Conservation (phyloP, 169 alveolate genomes). For the Pseudocohnilembus persalinus region DNA sequence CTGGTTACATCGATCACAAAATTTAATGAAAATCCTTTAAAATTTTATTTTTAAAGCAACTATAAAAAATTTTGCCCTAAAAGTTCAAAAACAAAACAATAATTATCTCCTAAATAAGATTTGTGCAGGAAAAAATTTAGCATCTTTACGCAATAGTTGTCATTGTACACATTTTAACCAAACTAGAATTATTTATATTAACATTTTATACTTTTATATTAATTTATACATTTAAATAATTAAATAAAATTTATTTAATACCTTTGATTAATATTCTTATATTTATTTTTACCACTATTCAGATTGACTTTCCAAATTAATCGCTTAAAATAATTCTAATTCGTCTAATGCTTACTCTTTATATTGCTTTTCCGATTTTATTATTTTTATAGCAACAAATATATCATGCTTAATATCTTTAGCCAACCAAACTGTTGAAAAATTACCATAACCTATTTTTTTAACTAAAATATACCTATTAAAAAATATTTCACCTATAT, state of each 20-base stretch:
- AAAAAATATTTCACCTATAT: slow-evolving; percentile 92
- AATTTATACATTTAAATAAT: background rate
- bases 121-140: slow-evolving; percentile 93
- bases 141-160: slow-evolving; percentile 91
- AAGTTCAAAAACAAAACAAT: slow-evolving; percentile 98
- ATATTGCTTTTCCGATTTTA: slow-evolving; percentile 96
- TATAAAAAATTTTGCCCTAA: slow-evolving; percentile 98
- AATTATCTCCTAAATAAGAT: slow-evolving; percentile 98
- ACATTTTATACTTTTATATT: too few relatives aligned
- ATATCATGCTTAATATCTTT: slow-evolving; percentile 88
- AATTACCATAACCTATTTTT: slow-evolving; percentile 99
- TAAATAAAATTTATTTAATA: slow-evolving; percentile 13
- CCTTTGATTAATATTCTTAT: slow-evolving; percentile 51
- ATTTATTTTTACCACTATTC: slow-evolving; percentile 35
- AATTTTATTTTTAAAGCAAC: slow-evolving; percentile 94
- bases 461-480: slow-evolving; percentile 95
- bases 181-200: too few relatives aligned
- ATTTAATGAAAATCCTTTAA: slow-evolving; percentile 95
- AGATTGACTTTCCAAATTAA: slow-evolving; percentile 65
- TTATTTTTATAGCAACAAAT: slow-evolving; percentile 97
- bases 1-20: slow-evolving; percentile 94
- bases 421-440: slow-evolving; percentile 99
- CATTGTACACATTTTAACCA: too few relatives aligned
- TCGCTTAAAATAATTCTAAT: slow-evolving; percentile 91
- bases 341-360: slow-evolving; percentile 98